phyloP scores from a whole-genome alignment of 441 rosid genomes.

The Raphanus hybrid region DNA sequence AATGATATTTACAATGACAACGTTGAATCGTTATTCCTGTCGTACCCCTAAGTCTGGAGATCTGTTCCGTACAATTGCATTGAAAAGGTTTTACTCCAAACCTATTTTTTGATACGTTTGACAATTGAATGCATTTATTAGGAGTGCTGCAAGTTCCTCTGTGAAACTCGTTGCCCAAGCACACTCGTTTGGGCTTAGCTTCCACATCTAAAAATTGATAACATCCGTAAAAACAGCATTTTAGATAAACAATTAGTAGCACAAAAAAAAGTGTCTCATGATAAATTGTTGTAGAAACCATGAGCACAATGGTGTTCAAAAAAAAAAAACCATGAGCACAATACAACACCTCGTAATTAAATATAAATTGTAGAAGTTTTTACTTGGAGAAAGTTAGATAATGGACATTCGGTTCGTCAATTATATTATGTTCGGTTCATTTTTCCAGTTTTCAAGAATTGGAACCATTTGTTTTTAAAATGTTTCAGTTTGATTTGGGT shows the following conservation, averaged over 20 bases:
- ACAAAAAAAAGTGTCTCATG: not conserved
- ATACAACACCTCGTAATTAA: too few species aligned
- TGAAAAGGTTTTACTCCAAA: not conserved
- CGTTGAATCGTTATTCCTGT: not conserved
- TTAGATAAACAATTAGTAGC: not conserved
- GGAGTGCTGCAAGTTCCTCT: not conserved
- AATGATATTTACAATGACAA: not conserved
- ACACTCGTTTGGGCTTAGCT: not conserved
- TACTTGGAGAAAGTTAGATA: too few species aligned
- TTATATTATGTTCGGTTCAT: too few species aligned
- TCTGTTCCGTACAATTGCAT: not conserved
- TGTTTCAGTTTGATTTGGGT: too few species aligned
- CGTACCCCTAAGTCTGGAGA: not conserved
- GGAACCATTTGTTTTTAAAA: too few species aligned
- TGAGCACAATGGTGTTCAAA: too few species aligned
- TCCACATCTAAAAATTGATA: not conserved
- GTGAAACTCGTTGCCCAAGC: not conserved
- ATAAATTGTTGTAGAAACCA: too few species aligned
- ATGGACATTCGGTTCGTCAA: too few species aligned
- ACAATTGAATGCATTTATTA: not conserved
- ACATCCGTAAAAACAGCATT: not conserved
- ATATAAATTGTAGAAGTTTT: too few species aligned
- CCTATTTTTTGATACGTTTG: not conserved
- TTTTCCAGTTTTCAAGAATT: too few species aligned
- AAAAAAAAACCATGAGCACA: too few species aligned